phyloP scores from a whole-genome alignment of 176 grass and related monocot species.

The Bonia amplexicaulis region DNA sequence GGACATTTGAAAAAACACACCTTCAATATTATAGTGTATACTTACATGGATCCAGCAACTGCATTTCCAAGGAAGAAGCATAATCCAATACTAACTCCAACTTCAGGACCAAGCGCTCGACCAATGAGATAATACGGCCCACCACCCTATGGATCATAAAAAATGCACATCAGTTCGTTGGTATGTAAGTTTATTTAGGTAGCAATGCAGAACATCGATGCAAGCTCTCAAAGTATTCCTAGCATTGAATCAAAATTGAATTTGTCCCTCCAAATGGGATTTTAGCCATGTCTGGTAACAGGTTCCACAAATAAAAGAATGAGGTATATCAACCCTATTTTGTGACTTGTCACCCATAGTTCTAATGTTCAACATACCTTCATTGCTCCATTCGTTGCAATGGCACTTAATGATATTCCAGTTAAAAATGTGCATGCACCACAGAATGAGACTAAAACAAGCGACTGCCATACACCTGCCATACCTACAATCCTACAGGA shows the following conservation, averaged over 20 bases:
- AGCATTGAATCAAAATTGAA: neutral
- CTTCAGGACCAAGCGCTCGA: conserved; percentile 95
- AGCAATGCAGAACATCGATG: neutral
- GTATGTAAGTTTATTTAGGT: conserved; percentile 5
- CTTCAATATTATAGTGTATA: conserved; percentile 23
- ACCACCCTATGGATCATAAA: conserved; percentile 62
- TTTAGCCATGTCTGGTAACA: neutral
- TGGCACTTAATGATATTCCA: conserved; percentile 90
- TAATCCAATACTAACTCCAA: conserved; percentile 99
- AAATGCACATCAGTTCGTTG: conserved; percentile 6
- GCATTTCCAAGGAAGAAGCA: conserved; percentile 99
- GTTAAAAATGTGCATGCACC: conserved; percentile 93
- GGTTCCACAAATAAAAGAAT: neutral
- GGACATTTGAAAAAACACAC: neutral
- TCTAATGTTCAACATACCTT: conserved; percentile 52
- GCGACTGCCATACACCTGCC: conserved; percentile 76
- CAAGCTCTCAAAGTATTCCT: neutral
- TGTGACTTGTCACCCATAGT: neutral
- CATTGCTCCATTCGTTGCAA: conserved; percentile 99
- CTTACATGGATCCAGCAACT: conserved; percentile 95
- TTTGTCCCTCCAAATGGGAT: neutral
- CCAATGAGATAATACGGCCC: conserved; percentile 99
- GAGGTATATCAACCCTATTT: neutral
- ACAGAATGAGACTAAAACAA: conserved; percentile 90
- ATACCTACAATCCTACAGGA: conserved; percentile 96